Evolutionary conservation across 2,329 filamentous ascomycete species (phyloP).

Genomic region (Phialemonium atrogriseum): DNA sequence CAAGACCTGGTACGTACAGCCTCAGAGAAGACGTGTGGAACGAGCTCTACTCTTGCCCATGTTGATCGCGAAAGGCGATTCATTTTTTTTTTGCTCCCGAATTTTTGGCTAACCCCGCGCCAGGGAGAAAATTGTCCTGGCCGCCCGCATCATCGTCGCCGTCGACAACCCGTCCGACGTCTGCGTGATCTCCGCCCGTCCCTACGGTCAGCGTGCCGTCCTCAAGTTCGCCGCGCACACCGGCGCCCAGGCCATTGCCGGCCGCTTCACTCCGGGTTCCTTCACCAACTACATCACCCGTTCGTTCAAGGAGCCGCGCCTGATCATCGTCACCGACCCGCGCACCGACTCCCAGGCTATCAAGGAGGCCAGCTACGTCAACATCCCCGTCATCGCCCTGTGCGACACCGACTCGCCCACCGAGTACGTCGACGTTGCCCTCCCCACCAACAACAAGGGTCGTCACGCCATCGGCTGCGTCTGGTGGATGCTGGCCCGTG

Average conservation of each 20-base stretch:
- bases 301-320: constrained; percentile 99
- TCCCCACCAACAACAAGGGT: constrained; percentile 99
- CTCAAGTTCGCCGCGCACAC: constrained; percentile 99
- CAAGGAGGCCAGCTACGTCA: constrained; percentile 99
- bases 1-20: constrained; percentile 84
- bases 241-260: constrained; percentile 93
- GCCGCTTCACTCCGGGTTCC: constrained; percentile 99
- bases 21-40: not conserved
- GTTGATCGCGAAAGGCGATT: not conserved
- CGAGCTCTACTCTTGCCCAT: not conserved
- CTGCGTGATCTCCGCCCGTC: constrained; percentile 98
- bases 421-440: constrained; percentile 99
- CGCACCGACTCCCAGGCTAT: constrained; percentile 99
- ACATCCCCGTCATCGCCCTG: constrained; percentile 99
- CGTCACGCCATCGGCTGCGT: constrained; percentile 96
- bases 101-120: constrained; percentile 15
- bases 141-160: constrained; percentile 96
- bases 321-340: constrained; percentile 98
- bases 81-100: not conserved
- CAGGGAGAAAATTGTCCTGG: constrained; percentile 99
- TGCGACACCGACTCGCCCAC: constrained; percentile 99
- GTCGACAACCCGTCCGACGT: constrained; percentile 99
- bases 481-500: constrained; percentile 99
- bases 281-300: constrained; percentile 99
- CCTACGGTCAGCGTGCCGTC: constrained; percentile 98